Evolutionary conservation across 495 filamentous ascomycete genomes (phyloP).

Genomic region (Trichoderma erinaceum): DNA sequence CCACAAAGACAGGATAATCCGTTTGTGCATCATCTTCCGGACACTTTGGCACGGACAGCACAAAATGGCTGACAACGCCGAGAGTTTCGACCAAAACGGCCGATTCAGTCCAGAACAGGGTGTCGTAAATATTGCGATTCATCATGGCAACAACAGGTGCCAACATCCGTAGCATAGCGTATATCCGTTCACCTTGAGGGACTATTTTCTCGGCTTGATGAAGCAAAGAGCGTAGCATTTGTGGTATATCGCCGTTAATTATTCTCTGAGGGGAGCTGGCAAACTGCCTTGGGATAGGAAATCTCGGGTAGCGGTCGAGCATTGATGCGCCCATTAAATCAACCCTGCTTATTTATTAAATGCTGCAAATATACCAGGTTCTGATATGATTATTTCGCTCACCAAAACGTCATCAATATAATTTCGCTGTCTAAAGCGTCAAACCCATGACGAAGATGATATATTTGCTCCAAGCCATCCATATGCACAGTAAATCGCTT

Average conservation of each 20-base stretch:
- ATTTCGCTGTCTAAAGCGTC: background rate
- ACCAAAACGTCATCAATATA: background rate
- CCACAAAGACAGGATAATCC: background rate
- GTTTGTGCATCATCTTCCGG: background rate
- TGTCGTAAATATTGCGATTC: background rate
- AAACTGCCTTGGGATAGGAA: background rate
- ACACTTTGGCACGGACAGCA: background rate
- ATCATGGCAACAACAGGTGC: background rate
- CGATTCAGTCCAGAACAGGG: background rate
- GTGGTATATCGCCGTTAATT: background rate
- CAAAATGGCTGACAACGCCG: background rate
- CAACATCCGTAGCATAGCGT: background rate
- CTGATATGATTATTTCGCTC: background rate
- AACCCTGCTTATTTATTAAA: background rate
- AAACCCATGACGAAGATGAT: background rate
- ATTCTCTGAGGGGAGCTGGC: background rate
- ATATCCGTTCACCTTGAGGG: background rate
- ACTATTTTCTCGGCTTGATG: background rate
- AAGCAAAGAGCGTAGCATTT: background rate
- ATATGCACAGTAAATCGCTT: background rate
- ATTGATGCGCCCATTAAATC: conserved; percentile 5
- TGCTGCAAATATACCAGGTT: background rate
- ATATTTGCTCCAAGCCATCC: conserved; percentile 8
- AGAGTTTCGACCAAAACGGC: background rate
- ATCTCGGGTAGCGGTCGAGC: background rate